A percentile compares a stretch with the other conserved stretches of the same genome.
Conservation (phyloP, 352 stramenopile species). For the Pseudoperonospora humuli region DNA sequence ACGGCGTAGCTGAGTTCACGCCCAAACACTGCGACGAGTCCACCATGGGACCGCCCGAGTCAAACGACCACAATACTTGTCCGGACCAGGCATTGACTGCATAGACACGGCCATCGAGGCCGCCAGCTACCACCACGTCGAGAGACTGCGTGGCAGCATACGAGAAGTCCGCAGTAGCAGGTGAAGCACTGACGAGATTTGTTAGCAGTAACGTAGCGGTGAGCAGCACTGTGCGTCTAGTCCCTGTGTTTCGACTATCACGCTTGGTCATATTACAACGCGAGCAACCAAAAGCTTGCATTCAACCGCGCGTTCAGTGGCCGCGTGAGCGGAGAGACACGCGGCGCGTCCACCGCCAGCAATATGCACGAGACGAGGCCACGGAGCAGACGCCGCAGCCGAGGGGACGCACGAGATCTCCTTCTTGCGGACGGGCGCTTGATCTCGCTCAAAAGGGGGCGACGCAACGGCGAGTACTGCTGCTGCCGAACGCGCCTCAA, state of each 20-base stretch:
- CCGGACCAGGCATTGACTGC: conserved; percentile 75
- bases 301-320: conserved; percentile 5
- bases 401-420: conserved; percentile 1
- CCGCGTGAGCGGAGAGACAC: conserved; percentile 15
- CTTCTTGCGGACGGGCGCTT: background rate
- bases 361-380: conserved; percentile 12
- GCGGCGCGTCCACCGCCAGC: conserved; percentile 6
- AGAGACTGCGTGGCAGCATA: conserved; percentile 12
- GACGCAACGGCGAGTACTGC: background rate
- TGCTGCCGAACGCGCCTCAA: conserved; percentile 5
- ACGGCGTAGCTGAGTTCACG: conserved; percentile 1
- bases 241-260: conserved; percentile 5
- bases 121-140: conserved; percentile 63
- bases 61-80: conserved; percentile 71
- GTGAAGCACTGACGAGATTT: background rate
- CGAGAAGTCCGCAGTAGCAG: conserved; percentile 9
- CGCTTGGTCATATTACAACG: conserved; percentile 13
- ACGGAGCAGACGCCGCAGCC: conserved; percentile 9
- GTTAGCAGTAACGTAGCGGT: conserved; percentile 4
- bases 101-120: conserved; percentile 67
- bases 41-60: conserved; percentile 79
- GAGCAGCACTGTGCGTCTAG: conserved; percentile 4
- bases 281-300: conserved; percentile 1
- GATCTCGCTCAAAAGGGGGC: conserved; percentile 4
- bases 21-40: conserved; percentile 43